Conservation (phyloP, 108 stramenopile species). For the Pseudonitzschia pungens region DNA sequence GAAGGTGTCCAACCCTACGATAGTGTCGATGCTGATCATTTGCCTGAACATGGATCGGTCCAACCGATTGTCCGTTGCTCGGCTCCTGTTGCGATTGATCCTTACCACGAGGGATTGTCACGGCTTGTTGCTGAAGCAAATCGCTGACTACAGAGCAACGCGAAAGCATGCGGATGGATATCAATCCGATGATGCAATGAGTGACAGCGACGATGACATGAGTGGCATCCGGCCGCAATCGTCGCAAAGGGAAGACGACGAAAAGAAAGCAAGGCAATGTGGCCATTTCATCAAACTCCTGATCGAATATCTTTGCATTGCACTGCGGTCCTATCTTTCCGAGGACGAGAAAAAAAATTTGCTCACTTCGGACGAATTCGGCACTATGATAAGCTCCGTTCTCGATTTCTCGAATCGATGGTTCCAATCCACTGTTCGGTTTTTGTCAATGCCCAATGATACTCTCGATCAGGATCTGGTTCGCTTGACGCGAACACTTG, state of each 20-base stretch:
- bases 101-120: slow-evolving; percentile 22
- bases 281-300: slow-evolving; percentile 25
- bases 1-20: slow-evolving; percentile 34
- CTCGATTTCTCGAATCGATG: slow-evolving; percentile 26
- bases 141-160: slow-evolving; percentile 14
- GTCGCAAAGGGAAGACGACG: slow-evolving; percentile 19
- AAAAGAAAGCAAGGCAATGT: slow-evolving; percentile 27
- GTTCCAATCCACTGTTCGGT: slow-evolving; percentile 14
- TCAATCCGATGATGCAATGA: slow-evolving; percentile 21
- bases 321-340: neutral
- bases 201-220: slow-evolving; percentile 37
- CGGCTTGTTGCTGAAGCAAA: slow-evolving; percentile 7
- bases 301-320: slow-evolving; percentile 3
- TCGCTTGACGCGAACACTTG: neutral
- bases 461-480: slow-evolving; percentile 23
- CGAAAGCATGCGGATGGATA: slow-evolving; percentile 8
- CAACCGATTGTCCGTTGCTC: neutral
- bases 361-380: slow-evolving; percentile 9
- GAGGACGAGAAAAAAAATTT: slow-evolving; percentile 16
- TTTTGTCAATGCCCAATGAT: slow-evolving; percentile 14
- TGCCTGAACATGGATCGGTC: slow-evolving; percentile 29
- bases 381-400: slow-evolving; percentile 1
- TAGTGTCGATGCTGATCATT: slow-evolving; percentile 39
- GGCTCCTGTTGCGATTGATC: slow-evolving; percentile 18
- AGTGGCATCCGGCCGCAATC: slow-evolving; percentile 6